These are phyloP conservation scores for Rhodamnia rubescens DNA, from an alignment of 345 rosid genomes.

Conservation along the genomic window DNA sequence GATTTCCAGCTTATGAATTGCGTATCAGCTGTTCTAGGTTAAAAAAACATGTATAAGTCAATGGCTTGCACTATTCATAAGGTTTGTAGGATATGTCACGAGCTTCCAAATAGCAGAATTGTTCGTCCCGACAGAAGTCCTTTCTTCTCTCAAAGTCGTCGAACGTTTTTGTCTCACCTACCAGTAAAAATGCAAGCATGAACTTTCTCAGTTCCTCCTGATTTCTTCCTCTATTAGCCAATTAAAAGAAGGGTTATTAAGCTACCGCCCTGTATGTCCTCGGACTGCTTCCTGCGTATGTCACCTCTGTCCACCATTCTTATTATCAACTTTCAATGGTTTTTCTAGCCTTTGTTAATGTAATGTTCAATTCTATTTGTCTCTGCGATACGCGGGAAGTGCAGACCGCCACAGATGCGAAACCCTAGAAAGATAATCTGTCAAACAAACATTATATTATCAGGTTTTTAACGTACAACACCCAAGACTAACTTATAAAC, in stretches of 20 bases:
- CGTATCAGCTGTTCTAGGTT: not conserved
- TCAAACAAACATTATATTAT: too few species aligned
- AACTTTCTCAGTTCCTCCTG: not conserved
- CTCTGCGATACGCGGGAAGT: not conserved
- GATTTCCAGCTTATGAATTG: not conserved
- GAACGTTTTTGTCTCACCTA: not conserved
- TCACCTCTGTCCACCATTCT: not conserved
- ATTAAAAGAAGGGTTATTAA: not conserved
- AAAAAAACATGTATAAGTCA: not conserved
- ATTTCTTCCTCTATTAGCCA: too few species aligned
- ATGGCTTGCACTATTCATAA: not conserved
- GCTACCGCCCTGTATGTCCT: not conserved
- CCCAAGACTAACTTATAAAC: too few species aligned
- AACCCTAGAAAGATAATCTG: not conserved
- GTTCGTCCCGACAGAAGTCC: not conserved
- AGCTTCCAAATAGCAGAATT: not conserved
- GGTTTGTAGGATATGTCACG: not conserved
- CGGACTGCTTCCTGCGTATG: not conserved
- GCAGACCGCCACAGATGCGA: not conserved
- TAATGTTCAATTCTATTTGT: not conserved
- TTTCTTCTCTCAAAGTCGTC: not conserved
- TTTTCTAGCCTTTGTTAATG: not conserved
- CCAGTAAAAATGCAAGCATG: not conserved
- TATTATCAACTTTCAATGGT: not conserved
- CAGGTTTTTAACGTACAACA: too few species aligned